Evolutionary conservation across 2,329 filamentous ascomycete genomes (phyloP).

Genomic region (Colletotrichum lentis): DNA sequence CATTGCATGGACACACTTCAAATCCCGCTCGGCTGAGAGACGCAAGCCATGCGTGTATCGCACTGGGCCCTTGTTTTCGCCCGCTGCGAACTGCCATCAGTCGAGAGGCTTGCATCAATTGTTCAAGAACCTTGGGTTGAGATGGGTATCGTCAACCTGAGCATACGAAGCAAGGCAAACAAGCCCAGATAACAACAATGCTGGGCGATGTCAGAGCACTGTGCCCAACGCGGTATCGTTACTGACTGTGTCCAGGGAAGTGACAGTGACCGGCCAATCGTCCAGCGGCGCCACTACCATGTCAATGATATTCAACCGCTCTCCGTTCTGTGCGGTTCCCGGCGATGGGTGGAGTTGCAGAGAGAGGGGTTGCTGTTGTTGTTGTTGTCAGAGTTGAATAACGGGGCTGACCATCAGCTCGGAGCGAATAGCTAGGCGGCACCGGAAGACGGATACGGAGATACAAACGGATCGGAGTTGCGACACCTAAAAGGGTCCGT

Average conservation of each 20-base stretch:
- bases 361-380: not conserved
- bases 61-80: not conserved
- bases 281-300: not conserved
- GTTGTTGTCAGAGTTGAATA: not conserved
- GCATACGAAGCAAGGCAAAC: not conserved
- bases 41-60: not conserved
- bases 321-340: not conserved
- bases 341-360: not conserved
- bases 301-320: not conserved
- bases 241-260: not conserved
- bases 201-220: not conserved
- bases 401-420: not conserved
- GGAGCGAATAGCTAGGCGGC: constrained; percentile 23
- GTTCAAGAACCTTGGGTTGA: not conserved
- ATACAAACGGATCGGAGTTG: constrained; percentile 11
- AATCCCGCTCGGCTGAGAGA: not conserved
- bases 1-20: not conserved
- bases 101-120: not conserved
- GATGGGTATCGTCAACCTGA: no score
- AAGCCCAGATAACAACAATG: not conserved
- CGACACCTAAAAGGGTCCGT: constrained; percentile 1
- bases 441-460: constrained; percentile 31
- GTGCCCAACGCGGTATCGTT: no score
- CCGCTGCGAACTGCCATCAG: not conserved
- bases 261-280: not conserved